Evolutionary conservation across 257 asterid species (phyloP).

Genomic region (Nicotiana noctiflora): DNA sequence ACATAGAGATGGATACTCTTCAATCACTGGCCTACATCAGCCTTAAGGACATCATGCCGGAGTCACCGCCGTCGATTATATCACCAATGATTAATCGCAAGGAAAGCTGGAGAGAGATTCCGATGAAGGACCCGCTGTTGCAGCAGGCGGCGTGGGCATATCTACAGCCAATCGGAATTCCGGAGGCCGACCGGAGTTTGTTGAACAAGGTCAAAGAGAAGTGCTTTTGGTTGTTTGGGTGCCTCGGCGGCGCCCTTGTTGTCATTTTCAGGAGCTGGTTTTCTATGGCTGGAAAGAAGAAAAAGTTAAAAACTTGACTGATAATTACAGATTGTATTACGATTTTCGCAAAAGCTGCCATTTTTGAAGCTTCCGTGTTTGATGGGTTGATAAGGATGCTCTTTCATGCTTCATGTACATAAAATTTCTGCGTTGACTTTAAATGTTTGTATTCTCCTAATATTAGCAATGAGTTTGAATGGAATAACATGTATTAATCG

Average conservation of each 20-base stretch:
- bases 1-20: slow-evolving; percentile 22
- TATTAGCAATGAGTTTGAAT: too few relatives aligned
- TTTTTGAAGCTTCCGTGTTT: neutral
- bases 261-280: slow-evolving; percentile 23
- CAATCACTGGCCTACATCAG: slow-evolving; percentile 37
- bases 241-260: slow-evolving; percentile 44
- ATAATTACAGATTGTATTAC: neutral
- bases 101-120: slow-evolving; percentile 68
- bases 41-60: slow-evolving; percentile 47
- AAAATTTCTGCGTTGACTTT: too few relatives aligned
- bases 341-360: neutral
- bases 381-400: neutral
- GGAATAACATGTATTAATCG: neutral
- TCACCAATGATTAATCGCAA: slow-evolving; percentile 25
- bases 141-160: slow-evolving; percentile 93
- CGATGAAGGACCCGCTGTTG: slow-evolving; percentile 66
- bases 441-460: too few relatives aligned
- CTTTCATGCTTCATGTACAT: neutral
- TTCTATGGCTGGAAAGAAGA: neutral
- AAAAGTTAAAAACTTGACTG: slow-evolving; percentile 19
- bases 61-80: slow-evolving; percentile 26
- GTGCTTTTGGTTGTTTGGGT: slow-evolving; percentile 31
- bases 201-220: slow-evolving; percentile 14
- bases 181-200: slow-evolving; percentile 19
- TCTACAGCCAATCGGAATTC: slow-evolving; percentile 55